These are phyloP conservation scores for Penicillium sp. DNA, from an alignment of 2,329 filamentous ascomycete genomes.

Conservation along the genomic window DNA sequence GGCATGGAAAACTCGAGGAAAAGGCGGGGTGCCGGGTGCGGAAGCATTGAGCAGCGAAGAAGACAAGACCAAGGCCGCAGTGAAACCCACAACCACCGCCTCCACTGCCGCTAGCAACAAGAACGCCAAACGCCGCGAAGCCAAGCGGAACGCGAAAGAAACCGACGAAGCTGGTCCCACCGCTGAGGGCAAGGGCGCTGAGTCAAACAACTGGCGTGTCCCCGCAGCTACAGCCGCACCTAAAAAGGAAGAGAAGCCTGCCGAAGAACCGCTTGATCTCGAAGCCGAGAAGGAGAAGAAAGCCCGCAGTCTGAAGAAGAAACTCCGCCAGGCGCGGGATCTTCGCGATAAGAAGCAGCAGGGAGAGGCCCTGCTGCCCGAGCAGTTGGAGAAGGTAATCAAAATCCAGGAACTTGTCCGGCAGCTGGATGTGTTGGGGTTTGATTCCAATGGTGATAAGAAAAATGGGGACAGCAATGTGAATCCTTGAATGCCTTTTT, in stretches of 20 bases:
- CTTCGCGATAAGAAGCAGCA: constrained; percentile 87
- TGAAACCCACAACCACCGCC: neutral
- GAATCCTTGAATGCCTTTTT: constrained; percentile 9
- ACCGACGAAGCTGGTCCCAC: constrained; percentile 52
- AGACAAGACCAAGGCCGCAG: constrained; percentile 45
- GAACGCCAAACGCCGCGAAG: constrained; percentile 77
- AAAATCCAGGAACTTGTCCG: constrained; percentile 92
- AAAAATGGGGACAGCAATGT: constrained; percentile 35
- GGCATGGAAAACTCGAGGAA: constrained; percentile 72
- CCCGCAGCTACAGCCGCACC: constrained; percentile 15
- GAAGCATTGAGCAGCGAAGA: constrained; percentile 54
- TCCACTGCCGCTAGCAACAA: constrained; percentile 65
- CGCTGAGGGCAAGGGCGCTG: constrained; percentile 25
- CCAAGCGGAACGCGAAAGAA: constrained; percentile 59
- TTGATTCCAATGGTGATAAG: constrained; percentile 73
- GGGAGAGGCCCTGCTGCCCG: constrained; percentile 78
- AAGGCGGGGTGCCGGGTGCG: constrained; percentile 72
- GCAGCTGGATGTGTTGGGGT: constrained; percentile 80
- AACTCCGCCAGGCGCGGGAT: constrained; percentile 88
- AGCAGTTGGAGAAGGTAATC: constrained; percentile 96
- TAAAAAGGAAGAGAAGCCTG: constrained; percentile 27
- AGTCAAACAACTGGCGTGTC: constrained; percentile 35
- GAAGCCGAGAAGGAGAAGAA: constrained; percentile 88
- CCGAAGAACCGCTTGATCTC: constrained; percentile 54
- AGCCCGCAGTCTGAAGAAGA: constrained; percentile 87